phyloP scores from a whole-genome alignment of 2,329 filamentous ascomycete genomes.

The Colletotrichum orchidophilum region DNA sequence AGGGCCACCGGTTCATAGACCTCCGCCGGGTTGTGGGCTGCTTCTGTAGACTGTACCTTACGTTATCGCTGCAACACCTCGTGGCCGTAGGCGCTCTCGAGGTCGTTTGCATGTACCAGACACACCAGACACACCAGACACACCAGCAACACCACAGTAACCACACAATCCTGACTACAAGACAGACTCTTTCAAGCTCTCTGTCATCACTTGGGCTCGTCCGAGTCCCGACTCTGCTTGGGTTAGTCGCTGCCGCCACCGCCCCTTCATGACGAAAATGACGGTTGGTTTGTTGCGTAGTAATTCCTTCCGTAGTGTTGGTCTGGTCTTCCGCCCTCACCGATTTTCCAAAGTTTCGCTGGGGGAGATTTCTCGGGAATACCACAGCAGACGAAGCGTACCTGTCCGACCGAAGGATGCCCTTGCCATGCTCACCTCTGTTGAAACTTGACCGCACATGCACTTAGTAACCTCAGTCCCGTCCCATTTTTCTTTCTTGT shows the following conservation, averaged over 20 bases:
- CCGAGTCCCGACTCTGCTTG: background rate
- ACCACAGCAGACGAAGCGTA: background rate
- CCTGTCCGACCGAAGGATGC: background rate
- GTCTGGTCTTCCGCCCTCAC: conserved; percentile 4
- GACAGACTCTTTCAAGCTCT: background rate
- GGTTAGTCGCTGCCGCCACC: background rate
- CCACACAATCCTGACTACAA: background rate
- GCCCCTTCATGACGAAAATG: background rate
- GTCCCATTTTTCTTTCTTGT: background rate
- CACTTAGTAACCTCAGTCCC: background rate
- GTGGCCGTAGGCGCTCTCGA: conserved; percentile 4
- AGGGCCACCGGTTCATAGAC: conserved; percentile 9
- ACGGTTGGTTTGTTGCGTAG: background rate
- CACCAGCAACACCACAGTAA: background rate
- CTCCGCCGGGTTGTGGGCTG: background rate
- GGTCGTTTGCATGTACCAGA: background rate
- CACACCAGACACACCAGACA: background rate
- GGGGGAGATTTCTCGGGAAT: conserved; percentile 28
- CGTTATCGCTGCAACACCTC: conserved; percentile 9
- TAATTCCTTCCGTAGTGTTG: background rate
- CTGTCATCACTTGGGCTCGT: background rate
- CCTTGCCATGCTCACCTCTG: background rate
- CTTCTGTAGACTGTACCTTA: background rate
- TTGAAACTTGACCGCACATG: background rate
- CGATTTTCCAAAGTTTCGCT: background rate